Percentiles rank a stretch among this genome's conserved stretches.
Evolutionary conservation across 305 asterid genomes (phyloP).

Genomic region (Fraxinus angustifolia): DNA sequence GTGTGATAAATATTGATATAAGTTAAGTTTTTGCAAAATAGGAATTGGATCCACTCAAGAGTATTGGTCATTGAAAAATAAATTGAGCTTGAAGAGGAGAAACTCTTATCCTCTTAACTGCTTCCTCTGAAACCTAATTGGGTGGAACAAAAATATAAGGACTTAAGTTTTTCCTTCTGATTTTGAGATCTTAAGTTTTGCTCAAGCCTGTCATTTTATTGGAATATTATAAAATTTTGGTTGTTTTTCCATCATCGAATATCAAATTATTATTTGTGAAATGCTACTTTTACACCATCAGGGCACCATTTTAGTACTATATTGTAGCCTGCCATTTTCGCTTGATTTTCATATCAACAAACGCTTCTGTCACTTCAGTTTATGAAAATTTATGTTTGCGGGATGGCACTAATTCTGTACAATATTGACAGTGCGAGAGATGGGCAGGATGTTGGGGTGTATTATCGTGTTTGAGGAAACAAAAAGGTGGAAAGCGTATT

Average conservation of each 20-base stretch:
- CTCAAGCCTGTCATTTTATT: not conserved
- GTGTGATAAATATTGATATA: not conserved
- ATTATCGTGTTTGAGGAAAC: slow-evolving; percentile 76
- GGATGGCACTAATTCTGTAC: slow-evolving; percentile 13
- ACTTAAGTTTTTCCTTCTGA: not conserved
- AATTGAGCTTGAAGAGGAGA: not conserved
- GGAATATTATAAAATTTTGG: not conserved
- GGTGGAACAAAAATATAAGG: not conserved
- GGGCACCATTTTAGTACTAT: not conserved
- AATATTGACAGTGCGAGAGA: slow-evolving; percentile 65
- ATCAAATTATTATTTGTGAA: not conserved
- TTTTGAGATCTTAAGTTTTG: not conserved
- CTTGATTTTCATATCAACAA: not conserved
- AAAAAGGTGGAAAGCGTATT: slow-evolving; percentile 87
- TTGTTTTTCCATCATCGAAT: not conserved
- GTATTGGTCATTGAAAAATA: not conserved
- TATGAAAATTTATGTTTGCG: not conserved
- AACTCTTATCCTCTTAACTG: not conserved
- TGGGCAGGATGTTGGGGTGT: slow-evolving; percentile 92
- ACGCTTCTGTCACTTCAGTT: slow-evolving; percentile 8
- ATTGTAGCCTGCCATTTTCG: not conserved
- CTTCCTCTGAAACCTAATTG: not conserved
- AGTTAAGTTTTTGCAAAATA: not conserved
- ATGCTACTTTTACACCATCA: not conserved
- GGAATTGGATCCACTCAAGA: not conserved